phyloP scores from a whole-genome alignment of 495 filamentous ascomycete genomes.

The Bacidia rubella region DNA sequence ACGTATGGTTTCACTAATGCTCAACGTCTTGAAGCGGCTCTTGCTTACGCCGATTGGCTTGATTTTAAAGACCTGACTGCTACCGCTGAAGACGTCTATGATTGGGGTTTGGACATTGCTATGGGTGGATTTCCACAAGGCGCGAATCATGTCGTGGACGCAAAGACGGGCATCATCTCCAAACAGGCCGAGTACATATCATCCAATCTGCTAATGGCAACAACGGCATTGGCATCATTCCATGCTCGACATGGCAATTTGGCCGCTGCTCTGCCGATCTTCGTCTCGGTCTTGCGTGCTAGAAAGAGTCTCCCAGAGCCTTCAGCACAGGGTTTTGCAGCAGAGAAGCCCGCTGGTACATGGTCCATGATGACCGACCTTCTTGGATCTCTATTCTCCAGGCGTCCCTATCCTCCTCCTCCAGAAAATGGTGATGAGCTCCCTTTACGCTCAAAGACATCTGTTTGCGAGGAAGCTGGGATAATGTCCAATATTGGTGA shows the following conservation, averaged over 20 bases:
- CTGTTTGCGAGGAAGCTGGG: slow-evolving; percentile 69
- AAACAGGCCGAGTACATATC: slow-evolving; percentile 40
- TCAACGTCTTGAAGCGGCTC: slow-evolving; percentile 63
- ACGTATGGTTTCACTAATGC: slow-evolving; percentile 58
- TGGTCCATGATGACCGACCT: slow-evolving; percentile 18
- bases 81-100: slow-evolving; percentile 54
- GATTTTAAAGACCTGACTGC: slow-evolving; percentile 54
- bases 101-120: slow-evolving; percentile 59
- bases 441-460: slow-evolving; percentile 42
- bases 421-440: slow-evolving; percentile 52
- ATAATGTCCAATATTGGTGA: slow-evolving; percentile 87
- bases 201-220: slow-evolving; percentile 55
- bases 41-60: slow-evolving; percentile 72
- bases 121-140: slow-evolving; percentile 33
- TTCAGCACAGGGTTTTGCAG: slow-evolving; percentile 6
- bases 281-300: slow-evolving; percentile 71
- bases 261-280: slow-evolving; percentile 61
- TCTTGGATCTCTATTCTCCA: slow-evolving; percentile 29
- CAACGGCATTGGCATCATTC: slow-evolving; percentile 66
- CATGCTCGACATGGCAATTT: slow-evolving; percentile 53
- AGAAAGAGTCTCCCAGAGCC: slow-evolving; percentile 35
- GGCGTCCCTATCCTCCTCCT: slow-evolving; percentile 49
- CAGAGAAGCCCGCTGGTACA: neutral
- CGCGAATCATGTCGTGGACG: slow-evolving; percentile 40
- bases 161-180: slow-evolving; percentile 45